phyloP scores from a whole-genome alignment of 1,139 yeast species.

The Suhomyces anneliseae region DNA sequence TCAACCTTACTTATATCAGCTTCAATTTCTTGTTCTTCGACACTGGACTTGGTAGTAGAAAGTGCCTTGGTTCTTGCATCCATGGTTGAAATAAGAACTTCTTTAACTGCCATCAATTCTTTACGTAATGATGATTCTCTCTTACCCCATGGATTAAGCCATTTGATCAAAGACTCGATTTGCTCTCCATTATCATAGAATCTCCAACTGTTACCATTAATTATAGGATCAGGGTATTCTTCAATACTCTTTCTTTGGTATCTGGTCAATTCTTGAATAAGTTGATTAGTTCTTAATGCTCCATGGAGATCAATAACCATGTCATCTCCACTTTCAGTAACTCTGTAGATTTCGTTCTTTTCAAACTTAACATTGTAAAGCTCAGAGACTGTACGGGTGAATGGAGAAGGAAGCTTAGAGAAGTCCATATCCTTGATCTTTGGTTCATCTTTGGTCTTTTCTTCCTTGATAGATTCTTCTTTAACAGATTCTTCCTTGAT shows the following conservation, averaged over 20 bases:
- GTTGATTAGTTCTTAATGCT: slow-evolving; percentile 26
- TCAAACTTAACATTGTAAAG: slow-evolving; percentile 21
- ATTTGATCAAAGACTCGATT: slow-evolving; percentile 53
- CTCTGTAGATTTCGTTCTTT: slow-evolving; percentile 17
- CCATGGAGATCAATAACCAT: slow-evolving; percentile 47
- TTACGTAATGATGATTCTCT: slow-evolving; percentile 69
- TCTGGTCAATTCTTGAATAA: slow-evolving; percentile 35
- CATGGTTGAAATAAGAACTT: slow-evolving; percentile 57
- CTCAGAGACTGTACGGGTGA: slow-evolving; percentile 20
- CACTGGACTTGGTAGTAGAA: slow-evolving; percentile 40
- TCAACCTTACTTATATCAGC: slow-evolving; percentile 10
- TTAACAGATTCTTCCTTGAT: not conserved
- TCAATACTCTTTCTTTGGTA: slow-evolving; percentile 67
- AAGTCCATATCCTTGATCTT: slow-evolving; percentile 14
- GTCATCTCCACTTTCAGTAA: slow-evolving; percentile 6
- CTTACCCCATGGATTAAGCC: slow-evolving; percentile 77
- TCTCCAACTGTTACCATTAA: slow-evolving; percentile 64
- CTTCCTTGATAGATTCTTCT: not conserved
- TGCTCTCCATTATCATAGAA: slow-evolving; percentile 65
- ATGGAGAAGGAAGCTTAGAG: slow-evolving; percentile 16
- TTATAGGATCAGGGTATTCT: slow-evolving; percentile 58
- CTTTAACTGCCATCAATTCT: slow-evolving; percentile 57
- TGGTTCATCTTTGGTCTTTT: not conserved
- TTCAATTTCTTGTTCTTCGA: slow-evolving; percentile 41
- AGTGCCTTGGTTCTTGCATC: slow-evolving; percentile 58